A percentile compares a stretch with the other conserved stretches of the same genome.
Conservation (phyloP, 1,139 yeast genomes). For the Candida buenavistaensis region DNA sequence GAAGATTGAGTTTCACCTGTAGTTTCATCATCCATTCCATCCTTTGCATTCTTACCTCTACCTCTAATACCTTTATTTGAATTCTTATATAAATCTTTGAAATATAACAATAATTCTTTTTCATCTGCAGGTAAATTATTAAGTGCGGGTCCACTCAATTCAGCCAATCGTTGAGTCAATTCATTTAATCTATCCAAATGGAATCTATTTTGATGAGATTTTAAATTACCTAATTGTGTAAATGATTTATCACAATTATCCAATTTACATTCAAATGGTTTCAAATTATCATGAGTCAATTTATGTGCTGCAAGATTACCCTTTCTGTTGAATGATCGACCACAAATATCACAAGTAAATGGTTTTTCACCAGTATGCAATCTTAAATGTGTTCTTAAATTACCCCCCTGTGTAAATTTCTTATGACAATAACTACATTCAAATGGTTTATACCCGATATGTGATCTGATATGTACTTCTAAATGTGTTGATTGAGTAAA, state of each 20-base stretch:
- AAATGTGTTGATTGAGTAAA: slow-evolving; percentile 77
- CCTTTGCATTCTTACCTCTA: slow-evolving; percentile 54
- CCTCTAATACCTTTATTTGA: slow-evolving; percentile 91
- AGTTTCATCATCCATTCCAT: background rate
- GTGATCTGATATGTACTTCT: slow-evolving; percentile 77
- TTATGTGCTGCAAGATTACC: slow-evolving; percentile 88
- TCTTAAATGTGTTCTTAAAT: slow-evolving; percentile 81
- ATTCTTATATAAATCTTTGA: slow-evolving; percentile 79
- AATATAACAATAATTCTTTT: slow-evolving; percentile 68
- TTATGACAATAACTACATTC: slow-evolving; percentile 79
- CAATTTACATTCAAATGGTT: slow-evolving; percentile 77
- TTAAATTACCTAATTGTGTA: slow-evolving; percentile 89
- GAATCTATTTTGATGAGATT: slow-evolving; percentile 90
- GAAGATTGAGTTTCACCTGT: background rate
- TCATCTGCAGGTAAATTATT: slow-evolving; percentile 60
- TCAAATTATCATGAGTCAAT: slow-evolving; percentile 74
- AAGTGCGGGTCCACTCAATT: slow-evolving; percentile 47
- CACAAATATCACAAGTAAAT: slow-evolving; percentile 71
- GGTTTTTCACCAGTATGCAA: slow-evolving; percentile 94
- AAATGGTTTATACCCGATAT: slow-evolving; percentile 77
- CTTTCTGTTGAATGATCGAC: slow-evolving; percentile 76
- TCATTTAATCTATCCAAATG: slow-evolving; percentile 70
- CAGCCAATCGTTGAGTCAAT: slow-evolving; percentile 65
- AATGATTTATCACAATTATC: slow-evolving; percentile 84
- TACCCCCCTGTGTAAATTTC: slow-evolving; percentile 89